Evolutionary conservation across 129 eudicot genomes (phyloP).

Genomic region (Artemisia annua): DNA sequence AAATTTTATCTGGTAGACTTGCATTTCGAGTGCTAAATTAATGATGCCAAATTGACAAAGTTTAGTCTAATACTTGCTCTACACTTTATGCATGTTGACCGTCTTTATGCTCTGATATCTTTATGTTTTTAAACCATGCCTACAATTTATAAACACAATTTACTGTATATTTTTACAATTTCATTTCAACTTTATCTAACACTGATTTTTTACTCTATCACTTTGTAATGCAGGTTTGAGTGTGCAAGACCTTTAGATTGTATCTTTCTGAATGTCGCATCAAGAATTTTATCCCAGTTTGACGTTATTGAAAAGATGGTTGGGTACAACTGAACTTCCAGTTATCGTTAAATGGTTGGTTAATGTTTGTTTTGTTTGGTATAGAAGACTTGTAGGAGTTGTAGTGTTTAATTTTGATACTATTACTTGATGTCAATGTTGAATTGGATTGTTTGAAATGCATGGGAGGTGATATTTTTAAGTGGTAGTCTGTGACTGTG

Average conservation of each 20-base stretch:
- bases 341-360: neutral
- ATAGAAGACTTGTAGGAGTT: slow-evolving; percentile 1
- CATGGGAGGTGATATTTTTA: neutral
- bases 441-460: slow-evolving; percentile 12
- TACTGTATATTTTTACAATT: neutral
- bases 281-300: slow-evolving; percentile 12
- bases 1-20: too few relatives aligned
- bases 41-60: too few relatives aligned
- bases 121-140: too few relatives aligned
- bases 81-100: too few relatives aligned
- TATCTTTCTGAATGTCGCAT: neutral
- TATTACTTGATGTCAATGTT: slow-evolving; percentile 17
- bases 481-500: neutral
- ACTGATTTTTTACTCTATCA: neutral
- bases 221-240: slow-evolving; percentile 39
- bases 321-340: neutral
- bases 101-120: too few relatives aligned
- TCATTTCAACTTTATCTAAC: neutral
- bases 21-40: too few relatives aligned
- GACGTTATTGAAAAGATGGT: slow-evolving; percentile 3
- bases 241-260: slow-evolving; percentile 42
- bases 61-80: too few relatives aligned
- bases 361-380: slow-evolving; percentile 28
- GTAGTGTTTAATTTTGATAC: slow-evolving; percentile 22
- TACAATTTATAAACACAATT: neutral